Conservation (phyloP, 495 filamentous ascomycete genomes). For the Hyaloscypha bicolor region DNA sequence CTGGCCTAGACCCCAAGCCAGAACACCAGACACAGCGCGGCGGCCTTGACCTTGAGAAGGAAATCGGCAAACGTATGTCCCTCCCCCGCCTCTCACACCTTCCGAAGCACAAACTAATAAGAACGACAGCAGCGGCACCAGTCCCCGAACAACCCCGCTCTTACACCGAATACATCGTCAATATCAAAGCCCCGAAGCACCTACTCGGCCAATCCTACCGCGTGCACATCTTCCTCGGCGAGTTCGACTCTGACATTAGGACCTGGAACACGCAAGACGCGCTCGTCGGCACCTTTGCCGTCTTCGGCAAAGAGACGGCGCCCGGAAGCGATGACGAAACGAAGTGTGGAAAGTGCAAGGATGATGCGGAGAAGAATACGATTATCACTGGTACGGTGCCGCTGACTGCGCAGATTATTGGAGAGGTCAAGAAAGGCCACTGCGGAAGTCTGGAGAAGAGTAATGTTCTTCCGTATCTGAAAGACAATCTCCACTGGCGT, state of each 20-base stretch:
- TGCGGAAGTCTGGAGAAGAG: conserved; percentile 34
- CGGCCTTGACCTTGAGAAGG: conserved; percentile 27
- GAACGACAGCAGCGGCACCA: background rate
- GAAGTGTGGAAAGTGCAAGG: conserved; percentile 39
- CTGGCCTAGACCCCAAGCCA: background rate
- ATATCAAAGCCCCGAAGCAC: conserved; percentile 45
- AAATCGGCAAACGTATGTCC: conserved; percentile 28
- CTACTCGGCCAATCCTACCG: conserved; percentile 42
- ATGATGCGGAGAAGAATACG: conserved; percentile 32
- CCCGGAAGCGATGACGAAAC: conserved; percentile 25
- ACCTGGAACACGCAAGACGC: conserved; percentile 39
- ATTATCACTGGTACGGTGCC: conserved; percentile 45
- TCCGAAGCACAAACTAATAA: background rate
- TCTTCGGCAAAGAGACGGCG: conserved; percentile 38
- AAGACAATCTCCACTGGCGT: conserved; percentile 38
- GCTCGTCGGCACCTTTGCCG: conserved; percentile 42
- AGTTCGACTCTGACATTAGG: conserved; percentile 31
- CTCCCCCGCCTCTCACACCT: background rate
- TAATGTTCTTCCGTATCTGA: conserved; percentile 42
- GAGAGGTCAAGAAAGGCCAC: conserved; percentile 38
- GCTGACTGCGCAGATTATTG: conserved; percentile 34
- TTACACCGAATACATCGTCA: conserved; percentile 48
- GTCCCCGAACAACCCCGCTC: conserved; percentile 24
- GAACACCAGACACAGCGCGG: background rate
- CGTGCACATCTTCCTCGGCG: conserved; percentile 46